Base-by-base conservation (phyloP, 2,329 filamentous ascomycete genomes). In the Calonectria honghensis region DNA sequence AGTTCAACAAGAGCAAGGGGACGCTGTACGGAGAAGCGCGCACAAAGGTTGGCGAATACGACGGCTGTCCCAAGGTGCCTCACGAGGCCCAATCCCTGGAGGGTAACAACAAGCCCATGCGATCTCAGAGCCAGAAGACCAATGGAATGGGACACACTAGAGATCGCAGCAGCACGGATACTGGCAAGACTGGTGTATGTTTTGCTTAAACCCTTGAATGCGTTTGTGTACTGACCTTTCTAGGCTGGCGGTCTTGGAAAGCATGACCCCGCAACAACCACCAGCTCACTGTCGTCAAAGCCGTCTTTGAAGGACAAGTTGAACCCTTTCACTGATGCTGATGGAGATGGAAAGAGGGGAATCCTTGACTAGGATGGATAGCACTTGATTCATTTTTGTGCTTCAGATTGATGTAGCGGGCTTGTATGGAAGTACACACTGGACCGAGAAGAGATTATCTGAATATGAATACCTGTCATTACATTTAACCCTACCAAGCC, bases 31-130 rank as follows among this genome's bases (percentile, higher is more conserved):
- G 91, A 3, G 86, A 89, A 45, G 88, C 90, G 52, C 88, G 91
- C 80, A 88, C 89, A 20, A 79, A 81, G 54, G 87, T 90, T 63
- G 90, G 92, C 66, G 89, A 90, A 48, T 93, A 92, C 73, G 88
- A 90, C 52, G 93, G 93, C 14, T 91, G 92, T 76, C 92, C 92
- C 6, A 61, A 57, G 29, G 4, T 32, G 9, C 48, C 48, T 10
- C 52, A 69, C 29, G 67, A 69, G 39, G 24, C 57, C 4, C 57
- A 41, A 3, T 7, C 57, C 7, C 4, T 18, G 4, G 57, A 29
- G n/a, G 39, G 35, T 3, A 13, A 37, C 10, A 39, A 39, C 32
- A 61, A 61, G 13, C 57, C 57, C 13, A 0, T 61, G 32, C 35
- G 35, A 29, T 39, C 57, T 3, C 57, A 41, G 35, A 61, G 57